These are phyloP conservation scores for Ceriops zippeliana DNA, from an alignment of 345 rosid genomes.

Conservation along the genomic window DNA sequence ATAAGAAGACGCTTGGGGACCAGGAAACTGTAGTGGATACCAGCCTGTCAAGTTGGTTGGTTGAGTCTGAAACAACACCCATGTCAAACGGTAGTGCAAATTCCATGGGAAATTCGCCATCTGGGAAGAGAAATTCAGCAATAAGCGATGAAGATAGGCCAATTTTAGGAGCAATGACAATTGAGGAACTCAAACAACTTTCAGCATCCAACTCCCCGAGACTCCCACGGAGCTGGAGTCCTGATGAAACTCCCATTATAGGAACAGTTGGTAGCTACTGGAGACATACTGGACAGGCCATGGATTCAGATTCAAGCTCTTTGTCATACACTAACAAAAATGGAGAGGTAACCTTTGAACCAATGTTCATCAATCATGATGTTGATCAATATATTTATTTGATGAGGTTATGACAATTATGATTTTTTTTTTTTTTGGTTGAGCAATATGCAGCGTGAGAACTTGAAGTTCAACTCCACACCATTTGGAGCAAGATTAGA, in stretches of 20 bases:
- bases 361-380: neutral
- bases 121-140: neutral
- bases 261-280: constrained; percentile 35
- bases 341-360: constrained; percentile 8
- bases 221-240: constrained; percentile 8
- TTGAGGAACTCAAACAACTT: constrained; percentile 8
- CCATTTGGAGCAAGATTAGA: constrained; percentile 14
- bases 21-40: constrained; percentile 22
- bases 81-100: constrained; percentile 25
- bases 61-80: constrained; percentile 15
- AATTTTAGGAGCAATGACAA: constrained; percentile 18
- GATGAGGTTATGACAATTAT: neutral
- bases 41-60: constrained; percentile 29
- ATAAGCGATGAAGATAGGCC: constrained; percentile 10
- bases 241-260: constrained; percentile 10
- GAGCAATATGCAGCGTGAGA: constrained; percentile 7
- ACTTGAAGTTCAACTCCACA: neutral
- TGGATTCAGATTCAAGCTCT: constrained; percentile 20
- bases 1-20: constrained; percentile 10
- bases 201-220: constrained; percentile 9
- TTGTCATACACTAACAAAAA: neutral
- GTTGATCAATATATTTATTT: neutral
- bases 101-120: constrained; percentile 37
- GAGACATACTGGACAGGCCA: constrained; percentile 17
- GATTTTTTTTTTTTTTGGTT: neutral